Evolutionary conservation across 108 stramenopile genomes (phyloP).

Genomic region (Cyclotella choctawhatcheeana): DNA sequence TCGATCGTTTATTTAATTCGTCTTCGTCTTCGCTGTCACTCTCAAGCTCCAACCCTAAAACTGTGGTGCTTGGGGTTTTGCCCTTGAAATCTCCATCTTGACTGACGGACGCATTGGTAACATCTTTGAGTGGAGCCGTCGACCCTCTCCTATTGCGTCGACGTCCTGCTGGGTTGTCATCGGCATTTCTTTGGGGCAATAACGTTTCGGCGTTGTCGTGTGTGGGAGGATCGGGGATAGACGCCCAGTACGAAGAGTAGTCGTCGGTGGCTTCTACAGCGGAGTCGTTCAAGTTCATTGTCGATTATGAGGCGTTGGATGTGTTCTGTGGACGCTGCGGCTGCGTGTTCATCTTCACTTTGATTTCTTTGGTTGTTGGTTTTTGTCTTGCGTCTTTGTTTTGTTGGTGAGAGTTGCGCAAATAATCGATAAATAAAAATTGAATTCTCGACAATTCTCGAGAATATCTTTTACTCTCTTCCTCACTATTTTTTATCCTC

Average conservation of each 20-base stretch:
- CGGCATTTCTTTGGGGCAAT: not conserved
- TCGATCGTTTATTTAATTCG: not conserved
- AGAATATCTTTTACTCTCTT: too few species aligned
- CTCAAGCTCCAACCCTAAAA: not conserved
- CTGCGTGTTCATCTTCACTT: too few species aligned
- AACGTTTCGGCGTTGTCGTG: not conserved
- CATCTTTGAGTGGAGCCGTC: not conserved
- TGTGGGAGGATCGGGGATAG: slow-evolving; percentile 50
- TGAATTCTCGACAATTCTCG: too few species aligned
- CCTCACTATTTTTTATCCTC: not conserved
- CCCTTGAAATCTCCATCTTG: too few species aligned
- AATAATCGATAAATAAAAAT: too few species aligned
- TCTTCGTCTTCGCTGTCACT: not conserved
- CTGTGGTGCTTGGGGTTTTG: not conserved
- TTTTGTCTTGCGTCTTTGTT: too few species aligned
- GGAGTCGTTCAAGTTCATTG: slow-evolving; percentile 1
- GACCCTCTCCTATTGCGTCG: slow-evolving; percentile 1
- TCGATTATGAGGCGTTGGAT: not conserved
- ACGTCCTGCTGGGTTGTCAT: slow-evolving; percentile 1
- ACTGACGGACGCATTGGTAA: too few species aligned
- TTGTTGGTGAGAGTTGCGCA: too few species aligned
- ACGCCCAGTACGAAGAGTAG: slow-evolving; percentile 43
- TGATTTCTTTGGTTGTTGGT: too few species aligned
- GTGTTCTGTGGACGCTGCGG: not conserved
- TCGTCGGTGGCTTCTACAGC: slow-evolving; percentile 26